Evolutionary conservation across 1,284 basidiomycete species (phyloP), one percentile per base, ranked within the genome.

Genomic region (Heterobasidion irregulare): DNA sequence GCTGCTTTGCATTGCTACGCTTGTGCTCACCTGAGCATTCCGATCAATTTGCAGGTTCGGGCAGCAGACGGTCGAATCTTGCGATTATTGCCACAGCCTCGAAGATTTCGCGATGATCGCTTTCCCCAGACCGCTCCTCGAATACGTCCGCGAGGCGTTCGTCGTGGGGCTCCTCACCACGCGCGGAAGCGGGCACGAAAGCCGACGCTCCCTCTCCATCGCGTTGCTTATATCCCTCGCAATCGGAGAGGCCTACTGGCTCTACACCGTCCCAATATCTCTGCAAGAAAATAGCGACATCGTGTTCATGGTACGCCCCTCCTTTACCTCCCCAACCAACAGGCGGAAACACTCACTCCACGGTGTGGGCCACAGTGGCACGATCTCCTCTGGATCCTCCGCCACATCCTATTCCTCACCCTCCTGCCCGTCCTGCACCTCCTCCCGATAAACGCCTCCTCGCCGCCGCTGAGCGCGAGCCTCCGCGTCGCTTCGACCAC

Each of bases 31-130:
- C 32, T 35, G 32, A 12, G 32, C 41, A 10, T 4, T 44, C n/a
- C 32, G n/a, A 16, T 41, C 6, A 8, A 41, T 45, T 50, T 33
- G 16, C 58, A 84, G 86, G 58, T 85, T 86, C 57, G 87, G 87
- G 18, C 87, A 89, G 64, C 67, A 74, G 26, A 76, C 77, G 2
- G 65, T 89, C 10, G 73, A 81, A 52, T 76, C 75, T 10, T 89
- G 86, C 66, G 72, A 74, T 16, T 79, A 83, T 64, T 89, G 86
- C 66, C 71, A 71, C 9, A 77, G 79, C 6, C 72, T 73, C 49
- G 65, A 75, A 18, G 83, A 88, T 58, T 87, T 79, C 64, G 76
- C 76, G 9, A 67, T 86, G 8, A 82, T 78, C 64, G 74, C 77
- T 3, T 64, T 85, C 32, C 77, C 85, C 1, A 67, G 70, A 3